A percentile compares a stretch with the other conserved stretches of the same genome.
Conservation (phyloP, 208 protist species). For the Acanthamoeba royreba region DNA sequence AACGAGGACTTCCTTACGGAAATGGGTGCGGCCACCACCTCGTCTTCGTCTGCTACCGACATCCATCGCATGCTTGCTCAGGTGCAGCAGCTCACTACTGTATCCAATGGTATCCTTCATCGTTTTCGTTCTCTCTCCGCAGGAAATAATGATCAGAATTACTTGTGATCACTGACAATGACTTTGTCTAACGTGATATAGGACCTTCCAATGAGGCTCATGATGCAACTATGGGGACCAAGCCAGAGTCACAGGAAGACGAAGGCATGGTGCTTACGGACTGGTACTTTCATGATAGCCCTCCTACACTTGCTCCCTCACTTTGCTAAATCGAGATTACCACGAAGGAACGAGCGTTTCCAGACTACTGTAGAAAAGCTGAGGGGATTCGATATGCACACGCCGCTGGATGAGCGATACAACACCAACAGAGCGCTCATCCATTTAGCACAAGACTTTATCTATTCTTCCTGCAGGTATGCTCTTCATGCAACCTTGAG, state of each 20-base stretch:
- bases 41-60: not conserved
- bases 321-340: not conserved
- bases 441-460: slow-evolving; percentile 44
- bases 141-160: too few relatives aligned
- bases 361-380: slow-evolving; percentile 21
- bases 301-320: not conserved
- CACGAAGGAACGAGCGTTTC: slow-evolving; percentile 34
- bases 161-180: too few relatives aligned
- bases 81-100: too few relatives aligned
- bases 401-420: not conserved
- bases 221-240: too few relatives aligned
- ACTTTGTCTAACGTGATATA: too few relatives aligned
- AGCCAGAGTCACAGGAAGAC: not conserved
- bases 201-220: too few relatives aligned
- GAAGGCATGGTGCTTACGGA: not conserved
- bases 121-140: too few relatives aligned
- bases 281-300: not conserved
- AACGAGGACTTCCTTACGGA: not conserved
- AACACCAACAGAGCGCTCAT: slow-evolving; percentile 41
- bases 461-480: slow-evolving; percentile 39
- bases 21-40: not conserved
- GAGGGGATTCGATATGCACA: slow-evolving; percentile 5
- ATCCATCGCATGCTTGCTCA: not conserved
- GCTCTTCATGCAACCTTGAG: too few relatives aligned
- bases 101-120: too few relatives aligned